These are phyloP conservation scores for Meira miltonrushii DNA, from an alignment of 1,284 basidiomycete species.

Conservation along the genomic window DNA sequence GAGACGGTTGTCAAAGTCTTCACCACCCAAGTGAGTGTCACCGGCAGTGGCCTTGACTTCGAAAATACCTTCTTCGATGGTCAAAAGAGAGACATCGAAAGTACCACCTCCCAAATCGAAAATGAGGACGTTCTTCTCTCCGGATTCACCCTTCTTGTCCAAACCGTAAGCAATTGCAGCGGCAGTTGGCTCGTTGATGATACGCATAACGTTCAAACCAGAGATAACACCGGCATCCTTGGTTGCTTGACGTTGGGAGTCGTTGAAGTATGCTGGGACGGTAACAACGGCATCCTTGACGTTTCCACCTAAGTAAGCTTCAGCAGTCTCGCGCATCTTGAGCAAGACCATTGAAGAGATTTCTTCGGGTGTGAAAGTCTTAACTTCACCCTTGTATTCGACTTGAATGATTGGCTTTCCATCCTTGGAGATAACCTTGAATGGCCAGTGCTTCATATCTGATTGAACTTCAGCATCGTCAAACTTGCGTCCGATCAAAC, in stretches of 20 bases:
- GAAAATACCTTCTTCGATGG: constrained; percentile 98
- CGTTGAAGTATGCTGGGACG: constrained; percentile 87
- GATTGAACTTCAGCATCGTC: constrained; percentile 82
- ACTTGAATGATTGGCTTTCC: constrained; percentile 85
- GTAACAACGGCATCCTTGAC: constrained; percentile 81
- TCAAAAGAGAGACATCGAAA: constrained; percentile 96
- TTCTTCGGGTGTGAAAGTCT: constrained; percentile 92
- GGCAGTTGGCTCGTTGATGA: constrained; percentile 93
- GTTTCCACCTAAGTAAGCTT: constrained; percentile 81
- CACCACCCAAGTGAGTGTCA: constrained; percentile 97
- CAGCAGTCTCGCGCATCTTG: constrained; percentile 98
- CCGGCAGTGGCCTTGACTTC: constrained; percentile 98
- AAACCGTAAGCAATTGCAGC: constrained; percentile 93
- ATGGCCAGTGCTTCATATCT: constrained; percentile 92
- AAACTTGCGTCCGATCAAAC: constrained; percentile 81
- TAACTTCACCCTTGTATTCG: constrained; percentile 82
- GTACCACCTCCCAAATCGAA: constrained; percentile 99
- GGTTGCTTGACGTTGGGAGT: constrained; percentile 90
- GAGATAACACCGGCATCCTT: constrained; percentile 88
- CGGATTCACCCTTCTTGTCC: constrained; percentile 67
- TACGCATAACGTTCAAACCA: constrained; percentile 86
- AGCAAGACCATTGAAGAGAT: constrained; percentile 93
- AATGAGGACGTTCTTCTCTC: constrained; percentile 89
- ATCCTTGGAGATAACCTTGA: constrained; percentile 73
- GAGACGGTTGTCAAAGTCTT: constrained; percentile 94